Base-by-base conservation (phyloP, 495 filamentous ascomycete genomes). In the Trichocladium antarcticum region DNA sequence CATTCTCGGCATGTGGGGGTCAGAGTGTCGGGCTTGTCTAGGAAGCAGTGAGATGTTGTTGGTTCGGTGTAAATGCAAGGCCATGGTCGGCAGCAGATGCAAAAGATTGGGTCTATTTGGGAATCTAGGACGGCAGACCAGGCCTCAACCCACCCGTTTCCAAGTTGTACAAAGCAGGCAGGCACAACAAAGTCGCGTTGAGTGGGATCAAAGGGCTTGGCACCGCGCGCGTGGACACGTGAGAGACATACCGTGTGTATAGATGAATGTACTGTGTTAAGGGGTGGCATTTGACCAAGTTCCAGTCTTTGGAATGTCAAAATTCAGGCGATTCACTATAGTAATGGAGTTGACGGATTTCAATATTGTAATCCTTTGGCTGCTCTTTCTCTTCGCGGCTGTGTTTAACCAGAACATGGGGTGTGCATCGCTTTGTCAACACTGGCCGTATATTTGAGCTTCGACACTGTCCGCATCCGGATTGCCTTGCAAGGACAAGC, bases 161-260 rank as follows among this genome's bases (percentile, higher is more conserved):
- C 47, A 12, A 14, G 17, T 42, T 27, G n/a, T n/a, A 28, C 47
- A 27, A 15, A 15, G 21, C 31, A 52, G 36, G 42, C 46, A 49
- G 38, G 37, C 46, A 42, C 44, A 37, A 44, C 16, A n/a, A 21
- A 10, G 36, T 46, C 42, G 36, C 37, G 37, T 28, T 24, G 16
- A 29, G 35, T 45, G 14, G 1, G 29, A 42, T 9, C 1, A 16
- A 40, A 41, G 20, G 24, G 12, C 42, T 46, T 45, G 49, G 42
- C 42, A 24, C 5, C n/a, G 39, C 3, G 36, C 49, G 42, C 49
- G 49, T 46, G 42, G 21, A 31, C 49, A 52, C 42, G 49, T 52
- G 49, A 36, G 22, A n/a, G 3, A 2, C 12, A n/a, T 39, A 37
- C 28, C 32, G 47, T 42, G 38, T 16, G 19, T 20, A 12, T 21